Evolutionary conservation across 2,329 filamentous ascomycete species (phyloP).

Genomic region (Aureobasidium pullulans): DNA sequence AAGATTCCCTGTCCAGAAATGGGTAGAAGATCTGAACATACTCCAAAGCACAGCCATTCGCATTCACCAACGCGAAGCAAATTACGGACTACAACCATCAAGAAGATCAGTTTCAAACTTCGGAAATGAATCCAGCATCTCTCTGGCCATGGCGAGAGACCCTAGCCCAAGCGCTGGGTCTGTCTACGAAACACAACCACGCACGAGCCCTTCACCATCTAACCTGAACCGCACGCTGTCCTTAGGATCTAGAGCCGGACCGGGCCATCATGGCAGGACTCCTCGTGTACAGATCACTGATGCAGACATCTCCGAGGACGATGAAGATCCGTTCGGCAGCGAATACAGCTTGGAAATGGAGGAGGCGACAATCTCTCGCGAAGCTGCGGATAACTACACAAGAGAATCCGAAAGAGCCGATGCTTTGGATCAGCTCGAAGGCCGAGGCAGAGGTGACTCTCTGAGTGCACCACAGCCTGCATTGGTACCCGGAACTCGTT

Average conservation of each 20-base stretch:
- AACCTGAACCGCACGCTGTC: conserved; percentile 1
- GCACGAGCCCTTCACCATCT: background rate
- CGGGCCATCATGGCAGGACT: background rate
- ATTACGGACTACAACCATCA: conserved; percentile 33
- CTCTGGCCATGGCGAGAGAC: background rate
- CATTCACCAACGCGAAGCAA: conserved; percentile 34
- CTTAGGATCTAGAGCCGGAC: conserved; percentile 2
- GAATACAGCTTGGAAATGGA: background rate
- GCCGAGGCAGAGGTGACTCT: background rate
- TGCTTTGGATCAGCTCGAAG: background rate
- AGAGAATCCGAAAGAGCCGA: background rate
- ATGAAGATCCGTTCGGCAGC: conserved; percentile 3
- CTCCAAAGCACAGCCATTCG: conserved; percentile 55
- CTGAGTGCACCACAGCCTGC: background rate
- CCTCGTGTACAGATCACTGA: background rate
- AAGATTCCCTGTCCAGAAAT: conserved; percentile 60
- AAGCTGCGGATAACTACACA: background rate
- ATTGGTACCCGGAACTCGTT: background rate
- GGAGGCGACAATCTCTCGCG: background rate
- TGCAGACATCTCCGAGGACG: background rate
- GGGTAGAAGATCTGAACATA: conserved; percentile 56
- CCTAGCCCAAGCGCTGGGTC: background rate
- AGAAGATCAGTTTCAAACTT: conserved; percentile 37
- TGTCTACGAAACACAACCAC: background rate
- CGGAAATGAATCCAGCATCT: background rate